Percentiles rank a stretch among this genome's conserved stretches.
phyloP scores from a whole-genome alignment of 2,329 filamentous ascomycete genomes.

The Ploettnerulaceae sp. region DNA sequence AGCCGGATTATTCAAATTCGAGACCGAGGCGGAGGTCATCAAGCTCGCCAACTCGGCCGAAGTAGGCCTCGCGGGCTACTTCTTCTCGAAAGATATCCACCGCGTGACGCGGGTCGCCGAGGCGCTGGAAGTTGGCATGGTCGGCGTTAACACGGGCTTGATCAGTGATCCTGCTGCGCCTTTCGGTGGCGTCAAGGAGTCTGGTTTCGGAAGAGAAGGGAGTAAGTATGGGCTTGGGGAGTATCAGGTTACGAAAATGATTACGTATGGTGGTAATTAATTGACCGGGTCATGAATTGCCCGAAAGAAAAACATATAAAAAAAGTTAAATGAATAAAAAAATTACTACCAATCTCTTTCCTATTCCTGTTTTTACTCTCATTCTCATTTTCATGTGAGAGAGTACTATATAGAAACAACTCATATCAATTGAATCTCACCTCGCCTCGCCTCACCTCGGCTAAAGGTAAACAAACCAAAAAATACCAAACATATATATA shows the following conservation, averaged over 20 bases:
- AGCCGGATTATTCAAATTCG: slow-evolving; percentile 82
- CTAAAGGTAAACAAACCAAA: too few species aligned
- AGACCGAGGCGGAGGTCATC: slow-evolving; percentile 84
- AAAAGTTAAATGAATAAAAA: too few species aligned
- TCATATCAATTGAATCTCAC: too few species aligned
- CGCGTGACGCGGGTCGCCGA: slow-evolving; percentile 59
- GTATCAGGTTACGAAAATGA: slow-evolving; percentile 48
- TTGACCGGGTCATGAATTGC: too few species aligned
- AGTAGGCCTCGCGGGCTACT: slow-evolving; percentile 90
- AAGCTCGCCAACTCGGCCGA: slow-evolving; percentile 74
- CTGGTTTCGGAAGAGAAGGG: slow-evolving; percentile 50
- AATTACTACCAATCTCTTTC: too few species aligned
- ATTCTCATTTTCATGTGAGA: too few species aligned
- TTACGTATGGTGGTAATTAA: slow-evolving; percentile 54
- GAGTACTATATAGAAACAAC: too few species aligned
- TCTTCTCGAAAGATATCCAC: slow-evolving; percentile 67
- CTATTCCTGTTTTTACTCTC: too few species aligned
- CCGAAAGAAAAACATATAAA: too few species aligned
- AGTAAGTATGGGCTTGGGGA: slow-evolving; percentile 50
- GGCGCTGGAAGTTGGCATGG: slow-evolving; percentile 78
- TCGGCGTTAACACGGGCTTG: slow-evolving; percentile 73
- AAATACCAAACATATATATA: too few species aligned
- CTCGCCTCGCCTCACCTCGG: too few species aligned
- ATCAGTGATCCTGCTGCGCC: slow-evolving; percentile 51
- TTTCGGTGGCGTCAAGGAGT: slow-evolving; percentile 54